Evolutionary conservation across 352 stramenopile species (phyloP).

Genomic region (Blastocystis sp.): DNA sequence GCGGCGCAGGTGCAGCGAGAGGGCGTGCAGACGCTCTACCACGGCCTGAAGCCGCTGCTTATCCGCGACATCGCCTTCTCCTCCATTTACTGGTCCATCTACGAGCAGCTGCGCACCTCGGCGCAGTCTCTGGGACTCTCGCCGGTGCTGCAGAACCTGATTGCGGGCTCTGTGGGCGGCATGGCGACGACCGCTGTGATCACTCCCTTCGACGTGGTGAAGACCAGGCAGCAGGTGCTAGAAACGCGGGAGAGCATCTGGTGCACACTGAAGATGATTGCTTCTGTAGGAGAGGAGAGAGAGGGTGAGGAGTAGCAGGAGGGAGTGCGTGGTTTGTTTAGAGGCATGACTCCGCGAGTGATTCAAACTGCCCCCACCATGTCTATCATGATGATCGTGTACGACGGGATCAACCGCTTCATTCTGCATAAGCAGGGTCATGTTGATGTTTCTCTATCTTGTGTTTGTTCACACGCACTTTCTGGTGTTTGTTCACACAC

Average conservation of each 20-base stretch:
- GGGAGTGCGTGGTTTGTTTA: constrained; percentile 45
- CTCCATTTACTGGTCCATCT: constrained; percentile 53
- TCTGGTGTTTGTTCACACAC: not conserved
- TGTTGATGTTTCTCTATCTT: not conserved
- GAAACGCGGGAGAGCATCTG: constrained; percentile 43
- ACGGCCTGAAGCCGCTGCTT: constrained; percentile 47
- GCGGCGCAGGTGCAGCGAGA: not conserved
- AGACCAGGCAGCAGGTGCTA: constrained; percentile 57
- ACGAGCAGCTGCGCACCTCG: constrained; percentile 32
- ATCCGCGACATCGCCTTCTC: constrained; percentile 58
- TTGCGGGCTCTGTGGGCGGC: constrained; percentile 35
- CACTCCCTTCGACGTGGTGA: constrained; percentile 56
- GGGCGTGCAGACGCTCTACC: constrained; percentile 22
- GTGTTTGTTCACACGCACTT: constrained; percentile 46
- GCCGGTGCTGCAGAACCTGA: constrained; percentile 43
- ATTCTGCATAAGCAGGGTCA: constrained; percentile 35
- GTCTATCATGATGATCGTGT: constrained; percentile 65
- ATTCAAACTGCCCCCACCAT: constrained; percentile 32
- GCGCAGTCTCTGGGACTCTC: not conserved
- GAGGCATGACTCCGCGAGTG: constrained; percentile 53
- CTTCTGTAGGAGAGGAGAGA: not conserved
- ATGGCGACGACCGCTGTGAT: constrained; percentile 21
- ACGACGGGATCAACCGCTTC: constrained; percentile 58
- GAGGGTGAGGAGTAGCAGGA: not conserved
- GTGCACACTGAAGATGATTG: constrained; percentile 15